Evolutionary conservation across 2,329 filamentous ascomycete genomes (phyloP).

Genomic region (Sporothrix dimorphospora): DNA sequence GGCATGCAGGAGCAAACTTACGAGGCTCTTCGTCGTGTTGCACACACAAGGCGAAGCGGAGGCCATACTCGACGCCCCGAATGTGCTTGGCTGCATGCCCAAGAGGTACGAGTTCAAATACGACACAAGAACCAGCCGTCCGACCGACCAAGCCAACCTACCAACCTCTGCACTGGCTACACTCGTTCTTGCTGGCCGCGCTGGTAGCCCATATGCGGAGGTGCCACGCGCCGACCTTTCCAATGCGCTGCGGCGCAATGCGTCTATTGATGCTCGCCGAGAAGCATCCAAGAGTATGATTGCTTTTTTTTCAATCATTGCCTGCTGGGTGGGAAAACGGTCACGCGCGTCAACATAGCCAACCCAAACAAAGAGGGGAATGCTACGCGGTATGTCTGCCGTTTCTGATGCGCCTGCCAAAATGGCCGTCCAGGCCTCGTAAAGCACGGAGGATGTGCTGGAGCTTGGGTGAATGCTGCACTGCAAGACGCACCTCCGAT

Average conservation of each 20-base stretch:
- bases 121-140: constrained; percentile 3
- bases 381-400: neutral
- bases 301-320: neutral
- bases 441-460: neutral
- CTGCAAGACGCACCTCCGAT: neutral
- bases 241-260: neutral
- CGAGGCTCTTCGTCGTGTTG: neutral
- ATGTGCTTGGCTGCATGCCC: neutral
- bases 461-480: constrained; percentile 5
- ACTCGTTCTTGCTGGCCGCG: neutral
- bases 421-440: neutral
- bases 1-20: neutral
- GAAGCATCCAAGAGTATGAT: neutral
- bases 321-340: neutral
- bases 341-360: constrained; percentile 19
- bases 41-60: neutral
- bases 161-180: neutral
- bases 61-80: neutral
- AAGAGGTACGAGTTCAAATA: constrained; percentile 1
- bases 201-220: neutral
- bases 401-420: neutral
- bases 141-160: neutral
- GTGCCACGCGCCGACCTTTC: neutral
- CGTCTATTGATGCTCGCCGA: neutral
- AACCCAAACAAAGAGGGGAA: neutral